These are phyloP conservation scores for Corymbia calophylla DNA, from an alignment of 441 rosid genomes.

Conservation along the genomic window DNA sequence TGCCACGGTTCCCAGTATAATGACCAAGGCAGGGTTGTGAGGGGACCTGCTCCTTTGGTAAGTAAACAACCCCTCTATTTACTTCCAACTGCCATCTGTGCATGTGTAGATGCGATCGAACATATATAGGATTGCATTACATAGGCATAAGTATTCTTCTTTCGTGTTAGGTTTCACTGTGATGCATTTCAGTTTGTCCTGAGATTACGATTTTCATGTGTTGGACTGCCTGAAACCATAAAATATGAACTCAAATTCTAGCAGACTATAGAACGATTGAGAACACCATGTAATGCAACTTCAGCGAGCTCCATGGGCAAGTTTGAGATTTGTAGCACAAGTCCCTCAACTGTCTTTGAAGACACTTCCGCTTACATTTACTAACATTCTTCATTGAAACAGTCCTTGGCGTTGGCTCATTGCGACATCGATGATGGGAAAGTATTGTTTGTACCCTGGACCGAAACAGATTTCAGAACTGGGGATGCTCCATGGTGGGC, in stretches of 20 bases:
- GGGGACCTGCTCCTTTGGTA: slow-evolving; percentile 99
- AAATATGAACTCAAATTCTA: neutral
- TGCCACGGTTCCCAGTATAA: slow-evolving; percentile 99
- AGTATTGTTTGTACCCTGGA: slow-evolving; percentile 89
- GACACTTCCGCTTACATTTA: neutral
- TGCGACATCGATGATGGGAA: slow-evolving; percentile 71
- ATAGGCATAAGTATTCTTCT: neutral
- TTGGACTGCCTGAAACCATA: neutral
- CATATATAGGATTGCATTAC: neutral
- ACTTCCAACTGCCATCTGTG: neutral
- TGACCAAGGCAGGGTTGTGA: slow-evolving; percentile 87
- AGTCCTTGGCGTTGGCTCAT: slow-evolving; percentile 91
- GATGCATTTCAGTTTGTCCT: neutral
- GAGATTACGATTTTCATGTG: neutral
- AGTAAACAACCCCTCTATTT: neutral
- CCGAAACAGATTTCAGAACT: slow-evolving; percentile 92
- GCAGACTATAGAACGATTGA: neutral
- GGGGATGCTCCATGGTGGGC: slow-evolving; percentile 98
- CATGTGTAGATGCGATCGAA: neutral
- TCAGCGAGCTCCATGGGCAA: neutral
- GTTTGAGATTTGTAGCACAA: neutral
- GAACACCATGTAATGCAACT: neutral
- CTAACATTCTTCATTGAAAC: neutral
- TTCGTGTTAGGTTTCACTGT: neutral
- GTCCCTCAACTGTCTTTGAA: neutral